Base-by-base conservation (phyloP, 257 asterid species). In the Solanum etuberosum region DNA sequence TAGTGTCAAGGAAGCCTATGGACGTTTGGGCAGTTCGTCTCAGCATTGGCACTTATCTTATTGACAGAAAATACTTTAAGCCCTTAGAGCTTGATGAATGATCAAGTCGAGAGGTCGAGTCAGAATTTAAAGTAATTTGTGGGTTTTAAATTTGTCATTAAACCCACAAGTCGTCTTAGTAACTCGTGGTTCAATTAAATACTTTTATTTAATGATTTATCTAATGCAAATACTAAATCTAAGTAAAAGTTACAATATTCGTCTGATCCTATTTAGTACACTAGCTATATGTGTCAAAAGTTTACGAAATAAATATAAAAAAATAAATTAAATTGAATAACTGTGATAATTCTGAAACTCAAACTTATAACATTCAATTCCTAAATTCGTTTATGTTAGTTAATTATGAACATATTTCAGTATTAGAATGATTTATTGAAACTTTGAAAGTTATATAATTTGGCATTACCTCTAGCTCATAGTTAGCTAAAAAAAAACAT, bases 11-110 rank as follows among this genome's bases (percentile, higher is more conserved):
- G 86, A 96, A 96, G 88, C 99, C 99, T 3, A 96, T 88, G 93
- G 98, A 96, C 87, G 98, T 94, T 20, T 96, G 99, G 98, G 98
- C 98, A 74, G 94, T 96, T 72, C 94, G 98, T 43, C 96, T 96
- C 16, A 91, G 91, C 61, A 91, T 94, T 87, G 98, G 99, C 16
- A 95, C 98, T 82, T 96, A 92, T 88, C 99, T 96, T 51, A 93
- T 96, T 14, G 98, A 96, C 86, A 94, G 92, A 12, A 96, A 96
- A 87, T 94, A 94, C 35, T 96, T 96, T 88, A 91, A 94, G 90
- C 96, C 94, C 6, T 90, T 95, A 34, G 94, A 95, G 85, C 87
- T 95, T 68, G 97, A 95, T 35, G 92, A 91, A 5, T 93, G 89
- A 88, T 73, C 31, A 5, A 16, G 4, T 27, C 7, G 70, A 61